Evolutionary conservation across 345 rosid genomes (phyloP).

Genomic region (Lumnitzera racemosa): DNA sequence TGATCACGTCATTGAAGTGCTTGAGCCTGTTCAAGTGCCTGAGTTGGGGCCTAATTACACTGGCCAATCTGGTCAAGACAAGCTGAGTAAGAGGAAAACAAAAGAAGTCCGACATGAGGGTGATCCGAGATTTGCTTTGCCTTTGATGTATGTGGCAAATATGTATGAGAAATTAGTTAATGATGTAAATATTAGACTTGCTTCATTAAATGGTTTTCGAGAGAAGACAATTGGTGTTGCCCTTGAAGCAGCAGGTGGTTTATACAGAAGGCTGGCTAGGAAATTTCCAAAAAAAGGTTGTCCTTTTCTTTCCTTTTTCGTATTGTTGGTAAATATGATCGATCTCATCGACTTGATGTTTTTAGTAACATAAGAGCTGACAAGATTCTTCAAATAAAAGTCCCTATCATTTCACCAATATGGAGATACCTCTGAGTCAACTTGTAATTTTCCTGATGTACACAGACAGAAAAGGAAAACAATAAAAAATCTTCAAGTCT

Average conservation of each 20-base stretch:
- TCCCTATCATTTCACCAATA: too few relatives aligned
- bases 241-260: conserved; percentile 95
- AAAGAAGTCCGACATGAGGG: conserved; percentile 75
- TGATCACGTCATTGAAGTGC: conserved; percentile 53
- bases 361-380: too few relatives aligned
- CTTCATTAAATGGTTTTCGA: conserved; percentile 66
- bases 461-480: too few relatives aligned
- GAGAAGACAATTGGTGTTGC: conserved; percentile 84
- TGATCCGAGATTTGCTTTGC: conserved; percentile 62
- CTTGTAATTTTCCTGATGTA: too few relatives aligned
- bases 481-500: too few relatives aligned
- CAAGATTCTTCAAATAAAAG: too few relatives aligned
- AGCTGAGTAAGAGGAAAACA: conserved; percentile 63
- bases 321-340: neutral
- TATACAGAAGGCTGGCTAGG: conserved; percentile 73
- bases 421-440: too few relatives aligned
- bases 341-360: neutral
- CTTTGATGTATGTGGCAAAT: conserved; percentile 91
- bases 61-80: conserved; percentile 37
- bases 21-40: conserved; percentile 49
- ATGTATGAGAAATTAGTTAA: conserved; percentile 70
- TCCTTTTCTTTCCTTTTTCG: neutral
- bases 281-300: conserved; percentile 91
- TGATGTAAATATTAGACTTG: conserved; percentile 70
- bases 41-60: conserved; percentile 43